phyloP scores from a whole-genome alignment of 345 rosid genomes.

The Eucalyptus caleyi region DNA sequence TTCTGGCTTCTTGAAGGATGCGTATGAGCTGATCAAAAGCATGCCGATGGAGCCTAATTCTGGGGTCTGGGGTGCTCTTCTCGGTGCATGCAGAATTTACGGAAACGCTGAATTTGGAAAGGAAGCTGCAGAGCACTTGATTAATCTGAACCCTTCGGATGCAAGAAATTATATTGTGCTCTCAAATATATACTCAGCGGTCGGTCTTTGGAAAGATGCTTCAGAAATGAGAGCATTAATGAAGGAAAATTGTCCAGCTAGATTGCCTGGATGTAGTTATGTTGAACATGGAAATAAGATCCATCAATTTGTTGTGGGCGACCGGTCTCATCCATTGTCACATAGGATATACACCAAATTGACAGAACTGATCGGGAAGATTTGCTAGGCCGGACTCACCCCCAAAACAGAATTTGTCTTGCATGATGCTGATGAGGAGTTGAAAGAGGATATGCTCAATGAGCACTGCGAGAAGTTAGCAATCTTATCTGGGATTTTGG shows the following conservation, averaged over 20 bases:
- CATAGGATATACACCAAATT: constrained; percentile 34
- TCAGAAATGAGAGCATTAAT: constrained; percentile 36
- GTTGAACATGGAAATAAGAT: constrained; percentile 43
- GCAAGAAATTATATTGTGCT: constrained; percentile 55
- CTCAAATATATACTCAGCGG: constrained; percentile 58
- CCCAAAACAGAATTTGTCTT: constrained; percentile 50
- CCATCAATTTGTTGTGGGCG: constrained; percentile 44
- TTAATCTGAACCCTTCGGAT: constrained; percentile 45
- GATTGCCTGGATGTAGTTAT: constrained; percentile 53
- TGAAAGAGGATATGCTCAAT: constrained; percentile 46
- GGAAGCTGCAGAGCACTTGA: constrained; percentile 41
- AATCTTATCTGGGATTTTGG: constrained; percentile 53
- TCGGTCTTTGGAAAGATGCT: constrained; percentile 52
- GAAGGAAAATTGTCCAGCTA: constrained; percentile 35
- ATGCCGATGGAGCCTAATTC: constrained; percentile 67
- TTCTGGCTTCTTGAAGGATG: constrained; percentile 45
- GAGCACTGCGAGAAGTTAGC: constrained; percentile 68
- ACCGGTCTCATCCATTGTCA: constrained; percentile 46
- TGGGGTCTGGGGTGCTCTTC: constrained; percentile 73
- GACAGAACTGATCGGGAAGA: constrained; percentile 28
- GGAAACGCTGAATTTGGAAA: constrained; percentile 28
- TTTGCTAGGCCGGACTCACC: constrained; percentile 18
- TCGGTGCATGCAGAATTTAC: constrained; percentile 56
- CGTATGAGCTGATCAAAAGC: constrained; percentile 26
- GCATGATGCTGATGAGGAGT: constrained; percentile 59